Percentiles rank a stretch among this genome's conserved stretches.
Evolutionary conservation across 306 rosid species (phyloP).

Genomic region (Ceratonia siliqua): DNA sequence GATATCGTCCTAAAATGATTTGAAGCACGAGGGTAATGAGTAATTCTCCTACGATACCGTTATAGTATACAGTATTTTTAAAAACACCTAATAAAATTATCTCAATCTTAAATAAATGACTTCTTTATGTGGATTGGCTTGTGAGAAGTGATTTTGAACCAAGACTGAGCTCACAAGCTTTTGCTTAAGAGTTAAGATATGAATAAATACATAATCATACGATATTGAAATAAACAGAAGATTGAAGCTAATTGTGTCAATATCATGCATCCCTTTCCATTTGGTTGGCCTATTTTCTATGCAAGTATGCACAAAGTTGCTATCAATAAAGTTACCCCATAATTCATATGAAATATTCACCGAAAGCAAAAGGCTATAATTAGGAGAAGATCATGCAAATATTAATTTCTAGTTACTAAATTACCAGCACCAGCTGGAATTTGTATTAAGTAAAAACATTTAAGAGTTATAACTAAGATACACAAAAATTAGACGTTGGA

Average conservation of each 20-base stretch:
- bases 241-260: not conserved
- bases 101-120: not conserved
- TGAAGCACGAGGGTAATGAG: no score
- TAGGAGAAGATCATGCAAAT: not conserved
- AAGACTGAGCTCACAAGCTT: conserved; percentile 6
- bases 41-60: no score
- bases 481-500: no score
- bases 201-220: conserved; percentile 5
- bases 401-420: not conserved
- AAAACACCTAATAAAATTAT: no score
- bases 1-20: no score
- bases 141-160: conserved; percentile 9
- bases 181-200: conserved; percentile 26
- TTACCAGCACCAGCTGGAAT: not conserved
- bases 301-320: not conserved
- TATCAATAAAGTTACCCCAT: not conserved
- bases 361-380: not conserved
- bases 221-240: conserved; percentile 17
- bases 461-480: no score
- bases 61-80: no score
- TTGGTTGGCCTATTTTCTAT: conserved; percentile 4
- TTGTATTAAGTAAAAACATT: no score
- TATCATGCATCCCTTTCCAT: not conserved
- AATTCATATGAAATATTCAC: not conserved
- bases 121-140: conserved; percentile 18